Base-by-base conservation (phyloP, 2,329 filamentous ascomycete species). In the Hypoxylon sp. region DNA sequence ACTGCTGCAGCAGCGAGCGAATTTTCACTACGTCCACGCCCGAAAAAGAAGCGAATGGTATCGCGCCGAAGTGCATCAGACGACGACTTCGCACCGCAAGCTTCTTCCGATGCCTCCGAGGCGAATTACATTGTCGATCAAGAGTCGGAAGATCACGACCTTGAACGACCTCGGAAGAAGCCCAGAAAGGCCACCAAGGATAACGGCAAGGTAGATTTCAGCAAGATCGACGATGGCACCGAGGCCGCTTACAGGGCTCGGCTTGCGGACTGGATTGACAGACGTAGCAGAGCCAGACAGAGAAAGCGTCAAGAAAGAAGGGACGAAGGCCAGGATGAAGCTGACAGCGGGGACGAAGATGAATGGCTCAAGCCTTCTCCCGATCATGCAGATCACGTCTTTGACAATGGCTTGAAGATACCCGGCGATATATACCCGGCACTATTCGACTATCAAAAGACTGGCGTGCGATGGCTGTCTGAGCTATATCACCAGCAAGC, bases 361-460 rank as follows among this genome's bases (percentile, higher is more conserved):
- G 80, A 99, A 79, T 97, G 93, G 90, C 88, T 92, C 70, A 91
- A 93, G 73, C 92, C 93, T 3, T 93, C 96, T 70, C 96, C 96
- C 0, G 92, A 91, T 36, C 87, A 91, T 36, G 83, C 91, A 0
- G 94, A 97, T 76, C 86, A 92, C 50, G 80, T 85, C 4, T 88
- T 97, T 51, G 89, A 91, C 54, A 90, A 92, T 38, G 91, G 87
- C 2, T 87, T 96, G 60, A 91, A 87, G 53, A 83, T 99, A 3
- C 96, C 96, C 0, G 96, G 96, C 1, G 96, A 99, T 72, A 95
- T 99, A 6, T 94, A 92, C 70, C 93, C 93, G 0, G 93, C 93
- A 2, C 82, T 99, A 0, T 99, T 98, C 73, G 93, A 96, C 68
- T 99, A 99, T 71, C 96, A 99, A 74, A 97, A 97, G 78, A 97